Conservation (phyloP, 768 basidiomycete species). For the Scleroderma bovista region DNA sequence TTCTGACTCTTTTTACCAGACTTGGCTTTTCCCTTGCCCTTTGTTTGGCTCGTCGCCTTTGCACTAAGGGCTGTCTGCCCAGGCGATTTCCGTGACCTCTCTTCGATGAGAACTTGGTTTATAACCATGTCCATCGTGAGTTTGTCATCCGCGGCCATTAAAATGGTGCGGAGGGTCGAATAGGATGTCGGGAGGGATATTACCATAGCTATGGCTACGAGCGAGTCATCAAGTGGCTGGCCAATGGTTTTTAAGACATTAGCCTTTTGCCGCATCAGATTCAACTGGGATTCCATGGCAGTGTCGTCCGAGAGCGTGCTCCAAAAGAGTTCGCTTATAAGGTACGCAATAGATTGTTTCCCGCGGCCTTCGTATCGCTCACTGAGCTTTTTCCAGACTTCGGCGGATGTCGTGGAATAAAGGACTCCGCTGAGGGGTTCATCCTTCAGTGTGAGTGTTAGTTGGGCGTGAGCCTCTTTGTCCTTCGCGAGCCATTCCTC, state of each 20-base stretch:
- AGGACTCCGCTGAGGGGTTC: conserved; percentile 14
- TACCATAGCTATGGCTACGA: conserved; percentile 17
- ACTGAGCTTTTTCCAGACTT: neutral
- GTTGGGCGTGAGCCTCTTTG: conserved; percentile 12
- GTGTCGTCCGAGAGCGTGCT: neutral
- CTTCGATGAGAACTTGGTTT: too few relatives aligned
- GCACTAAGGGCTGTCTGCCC: too few relatives aligned
- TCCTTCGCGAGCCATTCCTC: neutral
- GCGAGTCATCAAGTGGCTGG: conserved; percentile 11
- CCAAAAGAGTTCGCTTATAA: neutral
- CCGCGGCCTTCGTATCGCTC: neutral
- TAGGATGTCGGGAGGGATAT: conserved; percentile 18
- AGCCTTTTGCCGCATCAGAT: conserved; percentile 3
- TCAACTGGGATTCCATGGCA: neutral
- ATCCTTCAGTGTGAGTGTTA: conserved; percentile 17
- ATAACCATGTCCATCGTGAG: too few relatives aligned
- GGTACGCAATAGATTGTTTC: neutral
- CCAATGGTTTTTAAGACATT: conserved; percentile 12
- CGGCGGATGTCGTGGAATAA: neutral
- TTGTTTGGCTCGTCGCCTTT: too few relatives aligned
- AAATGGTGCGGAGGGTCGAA: conserved; percentile 15
- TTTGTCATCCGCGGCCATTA: conserved; percentile 7
- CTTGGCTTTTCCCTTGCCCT: too few relatives aligned
- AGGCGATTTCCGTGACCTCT: too few relatives aligned
- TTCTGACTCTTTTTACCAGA: too few relatives aligned